Evolutionary conservation across 2,329 filamentous ascomycete genomes (phyloP).

Genomic region (Aspergillus amoenus): DNA sequence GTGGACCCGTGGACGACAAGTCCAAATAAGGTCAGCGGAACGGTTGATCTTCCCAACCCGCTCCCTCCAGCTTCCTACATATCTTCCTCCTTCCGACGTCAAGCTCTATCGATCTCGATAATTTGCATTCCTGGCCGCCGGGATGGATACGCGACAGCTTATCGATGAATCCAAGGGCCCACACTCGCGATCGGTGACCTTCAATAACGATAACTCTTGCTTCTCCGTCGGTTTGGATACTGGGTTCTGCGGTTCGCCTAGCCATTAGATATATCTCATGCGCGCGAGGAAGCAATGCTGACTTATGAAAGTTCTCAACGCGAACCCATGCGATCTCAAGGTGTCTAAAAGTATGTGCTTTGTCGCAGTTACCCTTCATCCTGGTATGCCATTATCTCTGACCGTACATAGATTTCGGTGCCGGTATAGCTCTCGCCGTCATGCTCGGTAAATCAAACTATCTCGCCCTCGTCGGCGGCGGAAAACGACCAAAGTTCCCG

Average conservation of each 20-base stretch:
- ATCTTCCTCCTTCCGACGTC: neutral
- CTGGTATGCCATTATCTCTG: neutral
- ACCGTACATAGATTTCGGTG: constrained; percentile 65
- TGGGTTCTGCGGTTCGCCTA: constrained; percentile 74
- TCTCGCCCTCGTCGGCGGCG: constrained; percentile 84
- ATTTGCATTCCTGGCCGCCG: constrained; percentile 17
- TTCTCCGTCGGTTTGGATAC: constrained; percentile 85
- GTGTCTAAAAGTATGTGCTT: constrained; percentile 54
- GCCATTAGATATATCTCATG: constrained; percentile 10
- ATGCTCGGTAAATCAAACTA: constrained; percentile 89
- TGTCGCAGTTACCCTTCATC: neutral
- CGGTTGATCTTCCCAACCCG: constrained; percentile 7
- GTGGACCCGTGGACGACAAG: neutral
- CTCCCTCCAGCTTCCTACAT: neutral
- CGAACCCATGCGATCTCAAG: constrained; percentile 69
- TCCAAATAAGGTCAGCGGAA: constrained; percentile 12
- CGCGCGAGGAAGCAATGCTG: constrained; percentile 10
- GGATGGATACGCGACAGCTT: constrained; percentile 85
- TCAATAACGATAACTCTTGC: constrained; percentile 80
- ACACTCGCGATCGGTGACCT: constrained; percentile 76
- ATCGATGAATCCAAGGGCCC: constrained; percentile 76
- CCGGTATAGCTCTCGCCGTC: constrained; percentile 76
- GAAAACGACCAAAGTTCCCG: constrained; percentile 78
- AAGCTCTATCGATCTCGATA: neutral
- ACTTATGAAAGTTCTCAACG: constrained; percentile 62